Conservation (phyloP, 148 eudicot genomes). For the Gaultheria prostrata region DNA sequence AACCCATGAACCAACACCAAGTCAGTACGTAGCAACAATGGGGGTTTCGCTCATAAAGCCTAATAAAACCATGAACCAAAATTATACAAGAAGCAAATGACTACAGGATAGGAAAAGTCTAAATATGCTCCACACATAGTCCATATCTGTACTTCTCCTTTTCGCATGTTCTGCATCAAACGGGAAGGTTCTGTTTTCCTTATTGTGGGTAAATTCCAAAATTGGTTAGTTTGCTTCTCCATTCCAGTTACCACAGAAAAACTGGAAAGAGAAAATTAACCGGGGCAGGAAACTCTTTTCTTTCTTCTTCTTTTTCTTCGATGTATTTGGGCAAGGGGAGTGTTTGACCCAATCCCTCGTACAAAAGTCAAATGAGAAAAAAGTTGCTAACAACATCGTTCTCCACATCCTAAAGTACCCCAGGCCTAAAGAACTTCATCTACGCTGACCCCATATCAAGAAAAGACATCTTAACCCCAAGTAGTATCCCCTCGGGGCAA, state of each 20-base stretch:
- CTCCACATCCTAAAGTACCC: neutral
- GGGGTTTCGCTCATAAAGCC: neutral
- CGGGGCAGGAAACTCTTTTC: neutral
- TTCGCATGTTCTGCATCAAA: constrained; percentile 3
- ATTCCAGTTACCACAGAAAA: neutral
- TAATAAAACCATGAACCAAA: neutral
- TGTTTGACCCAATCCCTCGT: neutral
- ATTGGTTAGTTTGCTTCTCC: neutral
- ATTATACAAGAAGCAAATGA: neutral
- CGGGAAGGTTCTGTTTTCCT: neutral
- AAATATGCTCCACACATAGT: neutral
- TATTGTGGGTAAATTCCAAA: neutral
- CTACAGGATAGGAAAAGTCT: neutral
- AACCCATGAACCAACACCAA: neutral
- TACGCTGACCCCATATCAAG: neutral
- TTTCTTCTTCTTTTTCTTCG: too few species aligned
- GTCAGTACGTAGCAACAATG: neutral
- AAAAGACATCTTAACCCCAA: constrained; percentile 1
- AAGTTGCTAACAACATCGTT: neutral
- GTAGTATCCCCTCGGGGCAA: neutral
- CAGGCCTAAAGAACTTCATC: neutral
- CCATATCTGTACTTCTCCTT: neutral
- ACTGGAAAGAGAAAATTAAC: neutral
- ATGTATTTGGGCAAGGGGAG: neutral
- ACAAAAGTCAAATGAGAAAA: neutral